Percentiles rank a stretch among this genome's conserved stretches.
Conservation (phyloP, 352 stramenopile genomes). For the Globisporangium middletonii region DNA sequence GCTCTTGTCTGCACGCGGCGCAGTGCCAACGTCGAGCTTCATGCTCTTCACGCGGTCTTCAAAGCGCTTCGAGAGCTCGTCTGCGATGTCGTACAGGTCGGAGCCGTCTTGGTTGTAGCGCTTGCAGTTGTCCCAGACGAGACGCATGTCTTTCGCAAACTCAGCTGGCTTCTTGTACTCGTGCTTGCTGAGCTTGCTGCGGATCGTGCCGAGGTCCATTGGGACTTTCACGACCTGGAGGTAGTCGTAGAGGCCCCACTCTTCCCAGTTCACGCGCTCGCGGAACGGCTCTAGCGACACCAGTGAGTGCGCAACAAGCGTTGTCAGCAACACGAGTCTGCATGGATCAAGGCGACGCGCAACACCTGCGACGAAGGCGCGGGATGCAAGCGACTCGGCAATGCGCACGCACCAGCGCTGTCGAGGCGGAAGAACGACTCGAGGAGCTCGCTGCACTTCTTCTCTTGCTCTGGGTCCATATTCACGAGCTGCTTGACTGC, state of each 20-base stretch:
- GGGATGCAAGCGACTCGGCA: too few relatives aligned
- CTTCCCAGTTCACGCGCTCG: constrained; percentile 87
- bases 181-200: constrained; percentile 64
- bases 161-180: constrained; percentile 83
- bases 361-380: too few relatives aligned
- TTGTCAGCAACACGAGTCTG: too few relatives aligned
- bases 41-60: constrained; percentile 81
- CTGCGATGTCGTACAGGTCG: constrained; percentile 79
- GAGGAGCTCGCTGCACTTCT: constrained; percentile 75
- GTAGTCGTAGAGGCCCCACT: constrained; percentile 90
- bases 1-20: constrained; percentile 53
- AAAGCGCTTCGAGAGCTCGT: constrained; percentile 85
- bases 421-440: constrained; percentile 83
- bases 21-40: constrained; percentile 72
- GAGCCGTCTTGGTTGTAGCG: constrained; percentile 88
- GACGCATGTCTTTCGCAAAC: constrained; percentile 78
- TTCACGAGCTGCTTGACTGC: not conserved
- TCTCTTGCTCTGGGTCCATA: constrained; percentile 78
- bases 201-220: constrained; percentile 90
- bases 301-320: not conserved
- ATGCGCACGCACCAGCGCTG: constrained; percentile 35
- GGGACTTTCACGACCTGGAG: constrained; percentile 87
- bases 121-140: constrained; percentile 86
- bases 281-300: constrained; percentile 56
- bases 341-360: not conserved